A percentile compares a stretch with the other conserved stretches of the same genome.
phyloP scores from a whole-genome alignment of 352 stramenopile genomes.

The Pseudoperonospora humuli region DNA sequence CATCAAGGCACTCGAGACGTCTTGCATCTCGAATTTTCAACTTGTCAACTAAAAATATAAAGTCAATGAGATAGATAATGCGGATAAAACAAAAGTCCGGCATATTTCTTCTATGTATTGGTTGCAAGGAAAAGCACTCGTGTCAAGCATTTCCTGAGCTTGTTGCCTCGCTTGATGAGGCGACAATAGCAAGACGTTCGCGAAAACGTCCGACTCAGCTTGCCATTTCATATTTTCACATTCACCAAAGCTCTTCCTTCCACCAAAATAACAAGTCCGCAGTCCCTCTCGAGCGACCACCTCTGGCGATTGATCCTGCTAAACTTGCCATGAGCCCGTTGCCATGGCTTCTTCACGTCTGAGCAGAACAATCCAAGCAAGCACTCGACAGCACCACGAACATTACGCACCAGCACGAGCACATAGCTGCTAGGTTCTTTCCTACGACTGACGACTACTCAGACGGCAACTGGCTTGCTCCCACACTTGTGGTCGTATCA shows the following conservation, averaged over 20 bases:
- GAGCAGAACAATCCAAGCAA: constrained; percentile 25
- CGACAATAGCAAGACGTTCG: constrained; percentile 10
- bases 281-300: constrained; percentile 11
- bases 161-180: constrained; percentile 4
- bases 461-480: constrained; percentile 6
- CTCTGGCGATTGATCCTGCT: constrained; percentile 6
- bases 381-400: constrained; percentile 14
- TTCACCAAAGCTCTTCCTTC: constrained; percentile 23
- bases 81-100: no score
- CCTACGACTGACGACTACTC: constrained; percentile 19
- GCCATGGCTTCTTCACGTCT: constrained; percentile 9
- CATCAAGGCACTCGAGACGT: no score
- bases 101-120: constrained; percentile 36
- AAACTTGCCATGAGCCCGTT: constrained; percentile 11
- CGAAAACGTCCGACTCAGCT: constrained; percentile 16
- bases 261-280: constrained; percentile 31
- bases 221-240: constrained; percentile 43
- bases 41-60: no score
- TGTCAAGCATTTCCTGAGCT: constrained; percentile 5
- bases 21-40: no score
- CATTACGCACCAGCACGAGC: constrained; percentile 12
- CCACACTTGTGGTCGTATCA: constrained; percentile 6
- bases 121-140: background rate
- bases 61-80: no score
- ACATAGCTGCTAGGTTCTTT: constrained; percentile 17